Percentiles rank a stretch among this genome's conserved stretches.
phyloP scores from a whole-genome alignment of 1,284 basidiomycete species.

The Ceratobasidium sp. region DNA sequence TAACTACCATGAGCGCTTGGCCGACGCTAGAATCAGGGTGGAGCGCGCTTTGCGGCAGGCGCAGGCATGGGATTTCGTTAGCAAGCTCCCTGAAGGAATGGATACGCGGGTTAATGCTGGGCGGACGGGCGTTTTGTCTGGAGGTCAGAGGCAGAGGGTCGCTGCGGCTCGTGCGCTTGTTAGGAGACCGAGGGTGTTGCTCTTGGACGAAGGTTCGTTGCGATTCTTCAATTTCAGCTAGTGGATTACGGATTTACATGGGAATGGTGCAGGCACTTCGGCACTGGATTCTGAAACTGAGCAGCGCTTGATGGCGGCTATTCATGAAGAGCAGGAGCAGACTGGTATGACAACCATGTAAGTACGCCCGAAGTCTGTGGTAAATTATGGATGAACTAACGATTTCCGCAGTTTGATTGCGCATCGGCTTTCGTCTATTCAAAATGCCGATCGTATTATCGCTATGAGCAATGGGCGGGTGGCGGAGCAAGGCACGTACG shows the following conservation, averaged over 20 bases:
- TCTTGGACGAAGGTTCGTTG: constrained; percentile 57
- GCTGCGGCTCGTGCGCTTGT: constrained; percentile 61
- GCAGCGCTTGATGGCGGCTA: constrained; percentile 57
- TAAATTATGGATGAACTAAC: background rate
- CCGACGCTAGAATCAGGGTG: constrained; percentile 51
- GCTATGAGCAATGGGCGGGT: constrained; percentile 63
- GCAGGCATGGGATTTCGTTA: constrained; percentile 60
- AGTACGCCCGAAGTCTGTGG: background rate
- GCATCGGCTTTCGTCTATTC: constrained; percentile 63
- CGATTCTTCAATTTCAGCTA: constrained; percentile 56
- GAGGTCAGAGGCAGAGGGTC: constrained; percentile 60
- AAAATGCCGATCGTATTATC: constrained; percentile 66
- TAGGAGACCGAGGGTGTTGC: constrained; percentile 58
- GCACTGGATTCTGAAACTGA: constrained; percentile 61
- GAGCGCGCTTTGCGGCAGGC: constrained; percentile 54
- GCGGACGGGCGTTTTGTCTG: constrained; percentile 54
- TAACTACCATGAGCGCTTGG: constrained; percentile 51
- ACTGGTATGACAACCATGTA: constrained; percentile 55
- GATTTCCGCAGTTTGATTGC: constrained; percentile 56
- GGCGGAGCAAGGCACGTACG: constrained; percentile 59
- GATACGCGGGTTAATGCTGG: constrained; percentile 61
- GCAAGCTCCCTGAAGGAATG: constrained; percentile 58
- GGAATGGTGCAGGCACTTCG: constrained; percentile 51
- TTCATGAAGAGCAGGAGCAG: constrained; percentile 53
- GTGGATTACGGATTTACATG: constrained; percentile 48